Base-by-base conservation (phyloP, 2,329 filamentous ascomycete species). In the Fusarium sp. region DNA sequence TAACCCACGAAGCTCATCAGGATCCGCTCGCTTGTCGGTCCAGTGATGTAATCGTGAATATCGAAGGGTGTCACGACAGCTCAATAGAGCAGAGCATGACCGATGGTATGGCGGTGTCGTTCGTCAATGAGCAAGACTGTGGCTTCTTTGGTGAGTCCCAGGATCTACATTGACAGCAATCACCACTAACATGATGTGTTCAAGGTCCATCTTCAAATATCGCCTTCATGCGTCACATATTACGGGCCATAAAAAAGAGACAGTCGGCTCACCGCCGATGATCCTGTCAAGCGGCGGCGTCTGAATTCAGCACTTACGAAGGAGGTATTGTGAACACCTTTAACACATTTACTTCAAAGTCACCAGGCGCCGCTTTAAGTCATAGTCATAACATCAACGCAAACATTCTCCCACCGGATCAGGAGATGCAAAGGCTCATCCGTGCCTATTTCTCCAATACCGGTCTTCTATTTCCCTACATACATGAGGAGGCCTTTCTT, bases 191-290 rank as follows among this genome's bases (percentile, higher is more conserved):
- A 17, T 22, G 7, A 14, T 46, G 7, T 46, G 2, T 4, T 46
- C 4, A 10, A 71, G 69, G 69, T 5, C 67, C 64, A n/a, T 72
- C 69, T 1, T 72, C 69, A 10, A 72, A 70, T 10, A 72, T 72
- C 14, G 69, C 69, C 9, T 70, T 72, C 38, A 67, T 72, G 66
- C 67, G 69, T 6, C 69, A 70, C 22, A 72, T 72, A 29, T 62
- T 69, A 14, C 66, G 66, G 14, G 67, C 64, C 22, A 67, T 72
- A 16, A 46, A 46, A 46, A 46, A 46, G 42, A 46, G 42, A 24
- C 42, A 46, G 42, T 46, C 42, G 14, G 42, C 42, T 46, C 42
- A 46, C 8, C 42, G 42, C 42, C 24, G 42, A 46, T 22, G 24
- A 3, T 46, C 42, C 22, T 46, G 20, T 46, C 42, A 46, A 46